Base-by-base conservation (phyloP, 2,329 filamentous ascomycete genomes). In the Colletotrichum sojae region DNA sequence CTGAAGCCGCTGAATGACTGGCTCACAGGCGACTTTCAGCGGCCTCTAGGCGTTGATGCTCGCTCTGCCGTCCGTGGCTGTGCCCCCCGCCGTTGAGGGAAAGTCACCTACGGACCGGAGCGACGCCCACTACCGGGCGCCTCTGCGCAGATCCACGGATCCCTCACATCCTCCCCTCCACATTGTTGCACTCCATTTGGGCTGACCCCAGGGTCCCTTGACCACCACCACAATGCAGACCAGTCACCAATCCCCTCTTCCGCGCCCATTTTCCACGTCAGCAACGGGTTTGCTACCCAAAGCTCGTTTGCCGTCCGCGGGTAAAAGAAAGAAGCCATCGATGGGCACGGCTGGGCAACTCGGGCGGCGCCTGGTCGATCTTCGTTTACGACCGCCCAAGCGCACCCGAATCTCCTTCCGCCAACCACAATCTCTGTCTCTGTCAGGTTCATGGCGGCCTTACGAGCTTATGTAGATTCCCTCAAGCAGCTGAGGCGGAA, bases 1-100 rank as follows among this genome's bases (percentile, higher is more conserved):
- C 46, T 62, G 67, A 10, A 40, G 45, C 31, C 25, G 18, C 20
- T 40, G 63, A 36, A 58, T 18, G 40, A 69, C 46, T 69, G 66
- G 66, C 61, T 45, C 25, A 5, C 61, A 25, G 62, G 22, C 48
- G 6, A 43, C 39, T 6, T 39, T 39, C 27, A 58, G 53, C 40
- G 39, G 13, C 64, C 36, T 40, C 45, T 51, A 4, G 31, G 49
- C 49, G 49, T 25, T 48, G 25, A 40, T 61, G 49, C 27, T n/a
- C 31, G 48, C 36, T 45, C 45, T 51, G 59, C 64, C 59, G 27
- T 36, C 49, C 25, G 56, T 69, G 67, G 67, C 67, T 66, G 55
- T 61, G 67, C 51, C 48, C 60, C 54, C 43, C 18, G 31, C 8
- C 31, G 31, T 36, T 8, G 31, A 9, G 31, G 31, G 31, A 20